Base-by-base conservation (phyloP, 2,329 filamentous ascomycete genomes). In the Cryphonectria parasitica region DNA sequence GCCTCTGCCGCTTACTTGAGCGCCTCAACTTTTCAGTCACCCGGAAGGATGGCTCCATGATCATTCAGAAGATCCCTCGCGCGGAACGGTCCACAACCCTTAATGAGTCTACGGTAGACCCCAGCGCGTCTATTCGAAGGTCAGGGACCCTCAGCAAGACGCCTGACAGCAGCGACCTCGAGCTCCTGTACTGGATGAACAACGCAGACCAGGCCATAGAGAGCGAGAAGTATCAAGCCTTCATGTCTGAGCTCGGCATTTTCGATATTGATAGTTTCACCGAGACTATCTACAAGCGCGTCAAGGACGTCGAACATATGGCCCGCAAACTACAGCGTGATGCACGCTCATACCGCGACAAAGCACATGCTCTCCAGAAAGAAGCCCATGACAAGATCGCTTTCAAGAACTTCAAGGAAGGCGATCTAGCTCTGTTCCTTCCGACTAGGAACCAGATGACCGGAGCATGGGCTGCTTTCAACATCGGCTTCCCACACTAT, bases 381-480 rank as follows among this genome's bases (percentile, higher is more conserved):
- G 96, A 98, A 77, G 90, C 93, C 0, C 93, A 97, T 76, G 93
- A 97, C 75, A 98, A 98, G 84, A 98, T 99, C 77, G 95, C 96
- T 2, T 98, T 96, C 79, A 91, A 92, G 72, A 91, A 95, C 66
- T 99, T 99, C 84, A 98, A 98, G 78, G 95, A 98, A 80, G 95
- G 96, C 10, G 96, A 99, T 77, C 86, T 99, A 19, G 96, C 95
- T 17, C 82, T 99, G 2, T 99, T 99, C 83, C 83, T 99, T 56
- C 96, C 96, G 0, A 99, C 96, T 0, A 88, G 95, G 49, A 98
- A 98, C 78, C 95, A 98, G 81, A 93, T 92, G 52, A 96, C 94
- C 5, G 92, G 95, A 22, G 95, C 96, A 0, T 99, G 96, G 96
- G 96, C 96, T 6, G 96, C 96, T 0, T 99, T 99, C 86, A 99